Evolutionary conservation across 1,284 basidiomycete genomes (phyloP), one percentile per base, ranked within the genome.

Genomic region (Heterobasidion occidentale): DNA sequence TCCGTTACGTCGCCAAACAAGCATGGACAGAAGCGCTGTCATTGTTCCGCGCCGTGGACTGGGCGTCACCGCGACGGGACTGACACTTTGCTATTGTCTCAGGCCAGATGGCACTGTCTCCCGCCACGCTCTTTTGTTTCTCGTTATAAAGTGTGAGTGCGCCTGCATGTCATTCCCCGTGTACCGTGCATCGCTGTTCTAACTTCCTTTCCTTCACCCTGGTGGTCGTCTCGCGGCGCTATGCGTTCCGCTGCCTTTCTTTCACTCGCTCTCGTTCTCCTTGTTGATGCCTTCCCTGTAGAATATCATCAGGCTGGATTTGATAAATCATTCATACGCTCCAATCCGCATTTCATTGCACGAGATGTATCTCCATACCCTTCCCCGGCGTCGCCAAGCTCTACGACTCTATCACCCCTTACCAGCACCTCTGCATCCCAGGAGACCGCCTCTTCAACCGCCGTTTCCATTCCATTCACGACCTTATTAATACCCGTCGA

Each of bases 211-310:
- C 19, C 6, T 51, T 49, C 27, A 36, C 27, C 46, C 46, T 48
- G 12, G n/a, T 35, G 38, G n/a, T 49, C 17, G 27, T 15, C 46
- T 19, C 45, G n/a, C 27, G n/a, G 19, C 51, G 45, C 36, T 33
- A 59, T 56, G 55, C 55, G 58, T 42, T 36, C 47, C 20, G 27
- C 20, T 45, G n/a, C 52, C 54, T 44, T 59, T 38, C 14, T 56
- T 56, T 52, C 17, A 9, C 34, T 54, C 45, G 36, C 55, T 11
- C 17, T 53, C 45, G 7, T 54, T 53, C 8, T 20, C 19, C n/a
- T 38, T 17, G 42, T 47, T 17, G 17, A 45, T 27, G 58, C 47
- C 42, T 47, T 56, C n/a, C 58, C 58, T 33, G 11, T 59, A 14
- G 51, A 33, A 11, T 35, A 27, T 42, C 34, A 36, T 36, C 46